Percentiles rank a stretch among this genome's conserved stretches.
Conservation (phyloP, 352 stramenopile genomes). For the Pythium sp. region DNA sequence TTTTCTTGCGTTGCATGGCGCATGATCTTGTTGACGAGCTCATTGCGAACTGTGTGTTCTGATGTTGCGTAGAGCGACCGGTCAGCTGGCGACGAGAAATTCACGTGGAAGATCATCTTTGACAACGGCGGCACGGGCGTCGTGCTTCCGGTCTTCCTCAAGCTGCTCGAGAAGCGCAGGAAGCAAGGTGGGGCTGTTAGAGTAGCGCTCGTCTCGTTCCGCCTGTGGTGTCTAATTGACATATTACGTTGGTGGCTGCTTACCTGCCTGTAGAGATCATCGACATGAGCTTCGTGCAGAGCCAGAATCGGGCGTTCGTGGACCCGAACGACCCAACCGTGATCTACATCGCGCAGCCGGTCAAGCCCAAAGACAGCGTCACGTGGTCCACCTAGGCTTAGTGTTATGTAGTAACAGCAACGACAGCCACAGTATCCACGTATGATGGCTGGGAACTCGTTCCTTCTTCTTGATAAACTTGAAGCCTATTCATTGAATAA, state of each 20-base stretch:
- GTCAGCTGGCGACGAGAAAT: constrained; percentile 21
- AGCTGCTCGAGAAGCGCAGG: constrained; percentile 75
- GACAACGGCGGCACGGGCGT: constrained; percentile 80
- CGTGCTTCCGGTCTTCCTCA: constrained; percentile 81
- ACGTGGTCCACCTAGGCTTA: constrained; percentile 10
- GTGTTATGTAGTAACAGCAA: neutral
- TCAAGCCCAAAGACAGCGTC: constrained; percentile 25
- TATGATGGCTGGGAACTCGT: neutral
- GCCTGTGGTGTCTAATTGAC: neutral
- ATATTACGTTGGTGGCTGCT: neutral
- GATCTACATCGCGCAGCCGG: constrained; percentile 80
- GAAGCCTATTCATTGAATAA: neutral
- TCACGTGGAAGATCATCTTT: constrained; percentile 83
- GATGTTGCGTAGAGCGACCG: constrained; percentile 2
- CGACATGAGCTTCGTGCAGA: constrained; percentile 72
- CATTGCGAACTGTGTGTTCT: neutral
- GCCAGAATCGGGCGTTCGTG: constrained; percentile 81
- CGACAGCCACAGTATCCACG: neutral
- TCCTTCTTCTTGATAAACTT: neutral
- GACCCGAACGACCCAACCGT: constrained; percentile 85
- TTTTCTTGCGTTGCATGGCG: neutral
- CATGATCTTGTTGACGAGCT: neutral
- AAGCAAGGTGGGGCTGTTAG: constrained; percentile 41
- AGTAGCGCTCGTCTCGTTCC: too few species aligned
- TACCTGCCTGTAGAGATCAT: constrained; percentile 39